Base-by-base conservation (phyloP, 169 alveolate species). In the Plasmodium chabaudi region DNA sequence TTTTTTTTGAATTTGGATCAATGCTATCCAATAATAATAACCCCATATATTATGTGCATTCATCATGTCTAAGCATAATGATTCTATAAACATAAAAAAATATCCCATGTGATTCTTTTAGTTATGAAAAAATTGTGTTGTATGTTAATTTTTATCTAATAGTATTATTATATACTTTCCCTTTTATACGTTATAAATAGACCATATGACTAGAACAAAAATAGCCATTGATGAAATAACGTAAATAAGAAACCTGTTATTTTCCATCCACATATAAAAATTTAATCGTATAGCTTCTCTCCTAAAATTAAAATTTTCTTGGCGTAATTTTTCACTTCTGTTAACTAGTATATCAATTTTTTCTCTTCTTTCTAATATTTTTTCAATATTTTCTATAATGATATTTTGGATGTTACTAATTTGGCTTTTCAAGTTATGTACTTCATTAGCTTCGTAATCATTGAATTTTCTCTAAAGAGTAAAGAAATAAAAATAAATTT, bases 231-330 rank as follows among this genome's bases (percentile, higher is more conserved):
- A 34, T 60, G 89, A 79, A 79, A 79, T 56, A 57, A 79, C 51
- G 67, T 79, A 79, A 67, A 79, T 51, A 67, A 49, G 59, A 34
- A 79, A 67, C 34, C 71, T 34, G 53, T 79, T 79, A 42, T 79
- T 70, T 79, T 79, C 89, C 34, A 79, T 53, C 89, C 89, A 79
- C 89, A 79, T 79, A 67, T 44, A 68, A 55, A 79, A 79, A 79
- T 79, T 79, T 67, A 79, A 60, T 10, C 71, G 44, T 72, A 79
- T 65, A 49, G 89, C 89, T 79, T 79, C 67, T 44, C 89, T 69
- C 15, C 89, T 79, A 25, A 79, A 79, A 60, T 23, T 53, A 67
- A 79, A 67, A 42, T 79, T 79, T 64, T 79, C 89, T 42, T 79
- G 89, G 44, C 68, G 55, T 67, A 79, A 67, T 57, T 67, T 79